Percentiles rank a stretch among this genome's conserved stretches.
phyloP scores from a whole-genome alignment of 768 basidiomycete genomes.

The Lactarius evosmus region DNA sequence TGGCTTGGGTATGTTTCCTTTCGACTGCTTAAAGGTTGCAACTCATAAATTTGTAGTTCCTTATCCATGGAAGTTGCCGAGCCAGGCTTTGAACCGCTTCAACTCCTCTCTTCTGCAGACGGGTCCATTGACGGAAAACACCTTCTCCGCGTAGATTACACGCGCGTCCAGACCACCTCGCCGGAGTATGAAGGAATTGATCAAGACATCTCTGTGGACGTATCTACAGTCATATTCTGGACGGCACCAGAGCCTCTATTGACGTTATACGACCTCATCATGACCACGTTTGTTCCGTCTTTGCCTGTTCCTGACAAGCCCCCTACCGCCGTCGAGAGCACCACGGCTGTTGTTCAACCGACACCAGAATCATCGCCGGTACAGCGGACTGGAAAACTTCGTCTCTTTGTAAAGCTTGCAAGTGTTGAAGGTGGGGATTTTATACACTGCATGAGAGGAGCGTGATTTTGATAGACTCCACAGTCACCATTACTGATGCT shows the following conservation, averaged over 20 bases:
- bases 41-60: slow-evolving; percentile 45
- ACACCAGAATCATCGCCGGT: slow-evolving; percentile 6
- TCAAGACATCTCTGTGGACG: slow-evolving; percentile 79
- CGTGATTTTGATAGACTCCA: slow-evolving; percentile 4
- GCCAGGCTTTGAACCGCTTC: slow-evolving; percentile 48
- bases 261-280: slow-evolving; percentile 91
- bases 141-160: slow-evolving; percentile 76
- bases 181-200: slow-evolving; percentile 91
- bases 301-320: slow-evolving; percentile 22
- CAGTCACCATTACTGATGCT: slow-evolving; percentile 78
- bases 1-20: slow-evolving; percentile 56
- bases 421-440: slow-evolving; percentile 66
- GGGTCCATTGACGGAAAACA: slow-evolving; percentile 48
- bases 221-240: slow-evolving; percentile 89
- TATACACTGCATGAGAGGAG: slow-evolving; percentile 2
- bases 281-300: slow-evolving; percentile 87
- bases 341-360: neutral
- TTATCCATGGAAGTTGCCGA: slow-evolving; percentile 74
- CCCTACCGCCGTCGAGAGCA: slow-evolving; percentile 4
- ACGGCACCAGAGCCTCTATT: slow-evolving; percentile 89
- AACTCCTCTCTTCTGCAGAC: slow-evolving; percentile 62
- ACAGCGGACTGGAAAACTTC: slow-evolving; percentile 51
- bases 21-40: slow-evolving; percentile 12
- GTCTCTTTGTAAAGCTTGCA: slow-evolving; percentile 78
- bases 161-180: slow-evolving; percentile 74